These are phyloP conservation scores for Penicillium expansum DNA, from an alignment of 2,329 filamentous ascomycete genomes.

Conservation along the genomic window DNA sequence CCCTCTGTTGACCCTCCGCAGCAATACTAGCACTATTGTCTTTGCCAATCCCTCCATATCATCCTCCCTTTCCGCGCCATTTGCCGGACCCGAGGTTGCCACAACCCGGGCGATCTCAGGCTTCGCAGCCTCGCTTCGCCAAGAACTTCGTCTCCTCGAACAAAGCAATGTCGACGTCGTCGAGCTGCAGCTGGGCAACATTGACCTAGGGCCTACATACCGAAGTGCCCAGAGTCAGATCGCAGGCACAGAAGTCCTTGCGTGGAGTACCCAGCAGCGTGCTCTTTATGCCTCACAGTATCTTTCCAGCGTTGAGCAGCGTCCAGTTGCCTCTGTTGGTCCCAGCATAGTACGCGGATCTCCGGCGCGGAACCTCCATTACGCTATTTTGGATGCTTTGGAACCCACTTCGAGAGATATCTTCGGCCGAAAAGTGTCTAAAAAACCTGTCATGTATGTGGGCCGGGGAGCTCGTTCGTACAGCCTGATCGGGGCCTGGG, in stretches of 20 bases:
- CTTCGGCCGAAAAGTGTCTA: slow-evolving; percentile 38
- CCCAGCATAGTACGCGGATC: slow-evolving; percentile 57
- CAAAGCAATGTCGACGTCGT: slow-evolving; percentile 66
- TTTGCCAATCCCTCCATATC: slow-evolving; percentile 47
- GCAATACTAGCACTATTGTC: slow-evolving; percentile 48
- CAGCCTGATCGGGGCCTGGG: slow-evolving; percentile 77
- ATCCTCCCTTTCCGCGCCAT: slow-evolving; percentile 44
- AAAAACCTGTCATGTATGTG: slow-evolving; percentile 65
- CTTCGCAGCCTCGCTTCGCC: slow-evolving; percentile 75
- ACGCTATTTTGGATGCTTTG: slow-evolving; percentile 86
- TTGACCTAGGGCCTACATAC: slow-evolving; percentile 71
- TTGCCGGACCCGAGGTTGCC: slow-evolving; percentile 72
- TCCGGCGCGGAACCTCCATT: slow-evolving; percentile 74
- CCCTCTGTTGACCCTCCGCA: slow-evolving; percentile 66
- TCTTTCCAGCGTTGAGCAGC: slow-evolving; percentile 45
- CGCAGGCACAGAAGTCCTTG: slow-evolving; percentile 53
- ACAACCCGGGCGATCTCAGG: slow-evolving; percentile 83
- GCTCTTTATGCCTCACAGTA: slow-evolving; percentile 45
- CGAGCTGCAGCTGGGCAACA: slow-evolving; percentile 85
- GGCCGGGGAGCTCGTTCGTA: slow-evolving; percentile 83
- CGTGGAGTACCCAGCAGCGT: slow-evolving; percentile 60
- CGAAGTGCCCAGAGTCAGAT: slow-evolving; percentile 43
- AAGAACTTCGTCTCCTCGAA: slow-evolving; percentile 70
- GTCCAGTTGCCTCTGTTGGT: slow-evolving; percentile 38
- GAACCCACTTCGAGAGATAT: slow-evolving; percentile 48